These are phyloP conservation scores for Rosa chinensis DNA, from an alignment of 306 rosid species.

Conservation along the genomic window DNA sequence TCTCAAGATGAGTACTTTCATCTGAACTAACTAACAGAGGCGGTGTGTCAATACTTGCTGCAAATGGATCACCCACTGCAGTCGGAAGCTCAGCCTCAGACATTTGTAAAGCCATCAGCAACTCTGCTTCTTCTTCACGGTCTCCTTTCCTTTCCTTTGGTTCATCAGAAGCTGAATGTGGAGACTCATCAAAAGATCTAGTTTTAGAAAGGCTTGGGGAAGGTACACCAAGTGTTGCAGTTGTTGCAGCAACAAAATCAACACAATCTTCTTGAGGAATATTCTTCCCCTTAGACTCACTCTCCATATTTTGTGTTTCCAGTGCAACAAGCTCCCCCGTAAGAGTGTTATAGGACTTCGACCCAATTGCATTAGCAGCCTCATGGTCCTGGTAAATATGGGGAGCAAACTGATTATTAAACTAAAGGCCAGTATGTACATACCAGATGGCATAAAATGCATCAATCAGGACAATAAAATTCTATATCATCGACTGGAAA, in stretches of 20 bases:
- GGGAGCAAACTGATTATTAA: conserved; percentile 29
- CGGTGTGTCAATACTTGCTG: conserved; percentile 26
- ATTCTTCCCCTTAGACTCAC: conserved; percentile 39
- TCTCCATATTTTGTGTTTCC: conserved; percentile 63
- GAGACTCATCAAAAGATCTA: conserved; percentile 77
- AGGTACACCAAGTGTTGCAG: conserved; percentile 96
- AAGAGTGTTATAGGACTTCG: conserved; percentile 85
- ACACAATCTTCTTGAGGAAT: conserved; percentile 78
- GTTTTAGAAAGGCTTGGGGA: conserved; percentile 84
- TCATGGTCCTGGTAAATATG: conserved; percentile 58
- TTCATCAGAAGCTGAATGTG: conserved; percentile 52
- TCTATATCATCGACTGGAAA: not conserved
- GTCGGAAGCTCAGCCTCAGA: conserved; percentile 49
- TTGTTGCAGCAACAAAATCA: conserved; percentile 98
- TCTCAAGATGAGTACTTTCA: conserved; percentile 26
- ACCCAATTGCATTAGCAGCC: conserved; percentile 75
- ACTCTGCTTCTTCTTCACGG: conserved; percentile 83
- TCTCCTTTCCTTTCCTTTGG: conserved; percentile 68
- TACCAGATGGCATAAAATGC: conserved; percentile 8
- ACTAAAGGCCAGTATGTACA: conserved; percentile 25
- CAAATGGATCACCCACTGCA: conserved; percentile 42
- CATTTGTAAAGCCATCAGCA: conserved; percentile 64
- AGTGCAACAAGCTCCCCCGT: conserved; percentile 94
- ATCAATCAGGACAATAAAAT: not conserved
- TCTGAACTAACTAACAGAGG: conserved; percentile 37